Percentiles rank a stretch among this genome's conserved stretches.
Conservation (phyloP, 768 basidiomycete species). For the Termitomyces sp. region DNA sequence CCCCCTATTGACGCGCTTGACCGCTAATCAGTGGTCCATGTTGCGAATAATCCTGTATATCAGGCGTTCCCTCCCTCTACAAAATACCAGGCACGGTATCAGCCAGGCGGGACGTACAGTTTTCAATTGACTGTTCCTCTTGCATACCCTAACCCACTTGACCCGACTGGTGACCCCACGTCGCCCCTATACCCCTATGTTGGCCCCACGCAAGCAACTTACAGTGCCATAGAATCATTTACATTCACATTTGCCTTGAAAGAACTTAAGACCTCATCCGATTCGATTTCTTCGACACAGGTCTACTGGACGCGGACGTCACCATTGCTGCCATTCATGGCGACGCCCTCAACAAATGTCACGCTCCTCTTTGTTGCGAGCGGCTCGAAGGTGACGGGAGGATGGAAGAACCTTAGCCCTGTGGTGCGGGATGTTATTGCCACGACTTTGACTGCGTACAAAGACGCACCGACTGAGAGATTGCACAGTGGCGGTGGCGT, state of each 20-base stretch:
- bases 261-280: slow-evolving; percentile 3
- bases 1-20: neutral
- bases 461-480: slow-evolving; percentile 9
- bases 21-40: slow-evolving; percentile 15
- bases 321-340: slow-evolving; percentile 17
- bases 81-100: slow-evolving; percentile 10
- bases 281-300: slow-evolving; percentile 14
- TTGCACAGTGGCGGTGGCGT: slow-evolving; percentile 6
- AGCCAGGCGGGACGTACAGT: slow-evolving; percentile 16
- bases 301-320: slow-evolving; percentile 19
- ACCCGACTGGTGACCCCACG: slow-evolving; percentile 16
- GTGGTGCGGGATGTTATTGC: slow-evolving; percentile 12
- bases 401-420: slow-evolving; percentile 2
- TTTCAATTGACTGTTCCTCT: slow-evolving; percentile 17
- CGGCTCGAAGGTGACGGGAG: slow-evolving; percentile 8
- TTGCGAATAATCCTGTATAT: slow-evolving; percentile 19
- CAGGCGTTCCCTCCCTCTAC: slow-evolving; percentile 16
- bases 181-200: slow-evolving; percentile 16
- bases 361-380: slow-evolving; percentile 11
- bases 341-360: slow-evolving; percentile 12
- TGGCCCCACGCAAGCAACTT: slow-evolving; percentile 14
- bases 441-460: slow-evolving; percentile 12
- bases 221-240: slow-evolving; percentile 21
- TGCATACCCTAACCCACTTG: slow-evolving; percentile 21
- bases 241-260: slow-evolving; percentile 17